A percentile compares a stretch with the other conserved stretches of the same genome.
phyloP scores from a whole-genome alignment of 1,139 yeast species.

The Geotrichum carabidarum region DNA sequence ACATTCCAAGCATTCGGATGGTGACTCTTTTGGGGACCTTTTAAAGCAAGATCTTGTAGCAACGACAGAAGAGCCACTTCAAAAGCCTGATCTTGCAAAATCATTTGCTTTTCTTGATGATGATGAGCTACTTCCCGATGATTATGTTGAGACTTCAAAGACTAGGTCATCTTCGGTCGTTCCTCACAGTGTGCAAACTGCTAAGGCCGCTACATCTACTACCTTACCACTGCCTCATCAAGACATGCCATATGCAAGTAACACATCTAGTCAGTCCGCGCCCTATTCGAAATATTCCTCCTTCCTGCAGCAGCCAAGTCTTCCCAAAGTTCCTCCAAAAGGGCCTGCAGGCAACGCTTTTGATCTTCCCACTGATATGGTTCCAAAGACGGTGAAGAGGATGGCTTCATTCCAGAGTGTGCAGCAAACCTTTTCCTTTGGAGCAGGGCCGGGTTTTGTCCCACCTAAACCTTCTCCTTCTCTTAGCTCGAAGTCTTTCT shows the following conservation, averaged over 20 bases:
- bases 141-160: slow-evolving; percentile 30
- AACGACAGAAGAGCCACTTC: slow-evolving; percentile 2
- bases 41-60: slow-evolving; percentile 14
- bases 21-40: slow-evolving; percentile 23
- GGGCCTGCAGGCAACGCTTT: slow-evolving; percentile 37
- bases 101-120: slow-evolving; percentile 41
- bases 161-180: slow-evolving; percentile 6
- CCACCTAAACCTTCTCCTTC: slow-evolving; percentile 19
- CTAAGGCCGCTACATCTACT: neutral
- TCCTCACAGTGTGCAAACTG: neutral
- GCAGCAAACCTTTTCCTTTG: slow-evolving; percentile 8
- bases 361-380: slow-evolving; percentile 66
- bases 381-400: slow-evolving; percentile 31
- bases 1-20: slow-evolving; percentile 3
- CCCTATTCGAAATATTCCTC: neutral
- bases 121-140: slow-evolving; percentile 40
- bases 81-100: slow-evolving; percentile 20
- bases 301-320: neutral
- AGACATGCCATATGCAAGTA: slow-evolving; percentile 2
- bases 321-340: neutral
- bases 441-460: neutral
- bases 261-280: neutral
- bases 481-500: slow-evolving; percentile 41
- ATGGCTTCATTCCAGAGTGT: slow-evolving; percentile 13
- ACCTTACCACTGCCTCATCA: neutral